Base-by-base conservation (phyloP, 805 yeast genomes). In the Tetrapisispora iriomotensis region DNA sequence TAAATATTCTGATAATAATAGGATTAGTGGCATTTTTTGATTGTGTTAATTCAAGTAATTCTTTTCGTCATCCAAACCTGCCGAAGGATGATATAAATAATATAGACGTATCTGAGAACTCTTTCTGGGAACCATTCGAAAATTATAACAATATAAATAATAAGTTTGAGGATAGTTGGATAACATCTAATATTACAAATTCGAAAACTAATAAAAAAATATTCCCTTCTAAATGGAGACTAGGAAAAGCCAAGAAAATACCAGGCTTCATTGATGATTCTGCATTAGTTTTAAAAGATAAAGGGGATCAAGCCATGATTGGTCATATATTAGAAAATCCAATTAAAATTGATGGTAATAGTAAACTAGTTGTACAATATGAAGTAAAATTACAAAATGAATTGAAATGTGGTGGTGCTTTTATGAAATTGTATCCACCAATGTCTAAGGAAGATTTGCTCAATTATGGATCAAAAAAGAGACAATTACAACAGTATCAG, bases 401-500 rank as follows among this genome's bases (percentile, higher is more conserved):
- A 6, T 65, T 87, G 40, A 68, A 68, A 29, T 88, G 96, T 62
- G 94, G 95, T 34, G 96, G 96, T 40, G 90, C 94, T 1, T 88
- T 88, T 62, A 59, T 88, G 48, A 88, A 88, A 66, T 66, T 88
- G 30, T 61, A 86, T 40, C 67, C 75, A 33, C 20, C 22, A 12
- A 29, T 34, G 15, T n/a, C 37, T 53, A 58, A 58, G 2, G 60
- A 62, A 7, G 71, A 67, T 4, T 17, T 33, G 12, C 48, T 58
- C 4, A 54, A 60, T 10, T 45, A 62, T 31, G 54, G 62, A 19
- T 13, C n/a, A 8, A 13, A 8, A 14, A 8, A 19, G 4, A 8
- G 6, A 12, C 3, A 29, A 1, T 85, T 81, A 1, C 85, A 81
- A 62, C 85, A 81, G 59, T 64, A 88, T 46, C 25, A 20, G 14